Evolutionary conservation across 306 rosid species (phyloP), one percentile per base, ranked within the genome.

Genomic region (Cicer arietinum): DNA sequence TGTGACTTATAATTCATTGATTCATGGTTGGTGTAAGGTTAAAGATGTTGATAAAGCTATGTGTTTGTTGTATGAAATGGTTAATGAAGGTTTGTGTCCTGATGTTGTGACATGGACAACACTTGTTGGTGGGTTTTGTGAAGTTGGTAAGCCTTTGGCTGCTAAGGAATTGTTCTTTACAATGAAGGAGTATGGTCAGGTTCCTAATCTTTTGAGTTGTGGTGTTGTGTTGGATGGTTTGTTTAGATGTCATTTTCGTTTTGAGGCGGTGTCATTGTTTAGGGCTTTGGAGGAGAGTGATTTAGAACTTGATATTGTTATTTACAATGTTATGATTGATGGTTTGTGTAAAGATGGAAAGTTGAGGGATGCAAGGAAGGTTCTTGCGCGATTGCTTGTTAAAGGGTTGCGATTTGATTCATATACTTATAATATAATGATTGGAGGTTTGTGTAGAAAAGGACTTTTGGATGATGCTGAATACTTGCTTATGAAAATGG

Each of bases 381-480:
- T 86, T 30, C 64, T 83, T 40, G 51, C 58, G 20, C 3, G 25
- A 12, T 6, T 86, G 53, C 35, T 17, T 22, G 75, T 6, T 0
- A 66, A 72, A 84, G 87, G 84, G 39, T 63, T 84, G 69, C 57
- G 58, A 71, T 57, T 63, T 11, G 67, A 84, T 76, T 13, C 66
- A 6, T 59, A 25, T 53, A 84, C 77, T 4, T 80, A 43, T 60
- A 76, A 68, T 58, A 70, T 77, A 60, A 80, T 84, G 82, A 80
- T 84, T 35, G 76, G 67, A 44, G 84, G 86, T 69, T 44, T 83
- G 12, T 79, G 84, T 71, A 59, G 71, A 51, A 46, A 61, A 69
- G 84, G 84, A 40, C 12, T 61, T 3, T 2, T 81, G 46, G 80
- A 69, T 75, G 80, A 75, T 62, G 84, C 84, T 52, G 80, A 81